Percentiles rank a stretch among this genome's conserved stretches.
These are phyloP conservation scores for Claviceps capensis DNA, from an alignment of 2,329 filamentous ascomycete genomes.

Conservation along the genomic window DNA sequence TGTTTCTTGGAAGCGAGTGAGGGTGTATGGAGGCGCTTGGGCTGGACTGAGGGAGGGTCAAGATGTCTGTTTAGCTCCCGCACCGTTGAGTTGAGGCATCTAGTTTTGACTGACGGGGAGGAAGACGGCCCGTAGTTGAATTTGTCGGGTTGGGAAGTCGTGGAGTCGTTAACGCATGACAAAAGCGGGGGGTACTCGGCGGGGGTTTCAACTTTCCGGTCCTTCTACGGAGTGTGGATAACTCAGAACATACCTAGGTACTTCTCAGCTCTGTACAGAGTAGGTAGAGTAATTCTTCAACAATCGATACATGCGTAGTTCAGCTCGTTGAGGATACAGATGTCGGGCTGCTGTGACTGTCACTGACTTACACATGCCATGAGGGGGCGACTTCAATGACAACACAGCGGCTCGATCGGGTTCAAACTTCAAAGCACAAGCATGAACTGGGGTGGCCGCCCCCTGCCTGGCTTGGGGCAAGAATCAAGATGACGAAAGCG, in stretches of 20 bases:
- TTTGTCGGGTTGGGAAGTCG: background rate
- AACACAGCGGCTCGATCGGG: no score
- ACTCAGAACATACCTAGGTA: no score
- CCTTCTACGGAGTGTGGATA: background rate
- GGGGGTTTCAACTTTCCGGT: background rate
- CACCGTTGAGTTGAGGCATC: background rate
- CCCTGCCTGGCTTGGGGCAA: background rate
- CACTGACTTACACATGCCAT: no score
- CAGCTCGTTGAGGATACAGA: no score
- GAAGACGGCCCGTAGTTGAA: background rate
- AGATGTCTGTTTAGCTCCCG: background rate
- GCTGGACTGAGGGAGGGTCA: background rate
- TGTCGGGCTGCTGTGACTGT: no score
- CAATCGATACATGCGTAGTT: no score
- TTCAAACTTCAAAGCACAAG: background rate
- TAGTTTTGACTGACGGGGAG: background rate
- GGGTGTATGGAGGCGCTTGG: background rate
- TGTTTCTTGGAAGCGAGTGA: background rate
- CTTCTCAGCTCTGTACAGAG: no score
- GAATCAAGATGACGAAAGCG: background rate
- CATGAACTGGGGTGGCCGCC: background rate
- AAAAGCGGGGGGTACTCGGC: background rate
- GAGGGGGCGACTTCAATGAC: no score
- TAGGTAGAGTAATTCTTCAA: no score
- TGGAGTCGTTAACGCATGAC: background rate